A percentile compares a stretch with the other conserved stretches of the same genome.
These are phyloP conservation scores for Kingdonia uniflora DNA, from an alignment of 164 flowering plant genomes.

Conservation along the genomic window DNA sequence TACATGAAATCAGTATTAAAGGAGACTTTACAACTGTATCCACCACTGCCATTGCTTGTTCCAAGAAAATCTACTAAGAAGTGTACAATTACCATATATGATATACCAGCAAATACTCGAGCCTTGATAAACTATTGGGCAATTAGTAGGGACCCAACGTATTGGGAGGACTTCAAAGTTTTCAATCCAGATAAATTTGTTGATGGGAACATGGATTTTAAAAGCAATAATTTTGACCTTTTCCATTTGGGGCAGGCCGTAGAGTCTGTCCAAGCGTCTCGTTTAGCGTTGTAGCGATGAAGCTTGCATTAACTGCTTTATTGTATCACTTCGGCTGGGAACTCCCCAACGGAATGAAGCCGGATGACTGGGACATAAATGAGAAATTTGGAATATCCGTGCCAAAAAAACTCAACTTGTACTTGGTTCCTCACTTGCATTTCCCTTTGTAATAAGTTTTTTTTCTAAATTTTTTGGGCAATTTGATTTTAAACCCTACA, in stretches of 20 bases:
- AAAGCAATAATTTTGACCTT: constrained; percentile 30
- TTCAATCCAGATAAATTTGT: constrained; percentile 35
- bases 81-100: constrained; percentile 25
- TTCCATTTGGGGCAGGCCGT: constrained; percentile 47
- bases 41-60: constrained; percentile 38
- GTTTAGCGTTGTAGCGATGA: constrained; percentile 35
- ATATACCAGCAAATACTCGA: constrained; percentile 32
- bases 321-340: constrained; percentile 47
- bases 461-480: too few species aligned
- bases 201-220: constrained; percentile 17
- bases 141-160: constrained; percentile 30
- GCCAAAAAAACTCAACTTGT: too few species aligned
- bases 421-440: too few species aligned
- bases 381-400: too few species aligned
- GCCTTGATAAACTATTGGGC: constrained; percentile 35
- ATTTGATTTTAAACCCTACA: too few species aligned
- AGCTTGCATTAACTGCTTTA: constrained; percentile 30
- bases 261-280: constrained; percentile 49
- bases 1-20: constrained; percentile 35
- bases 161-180: constrained; percentile 30
- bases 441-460: too few species aligned
- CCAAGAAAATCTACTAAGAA: constrained; percentile 45
- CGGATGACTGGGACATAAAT: constrained; percentile 25
- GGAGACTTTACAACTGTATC: constrained; percentile 35
- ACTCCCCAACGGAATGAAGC: constrained; percentile 27